Conservation (phyloP, 2,329 filamentous ascomycete genomes). For the Periconia sp. region DNA sequence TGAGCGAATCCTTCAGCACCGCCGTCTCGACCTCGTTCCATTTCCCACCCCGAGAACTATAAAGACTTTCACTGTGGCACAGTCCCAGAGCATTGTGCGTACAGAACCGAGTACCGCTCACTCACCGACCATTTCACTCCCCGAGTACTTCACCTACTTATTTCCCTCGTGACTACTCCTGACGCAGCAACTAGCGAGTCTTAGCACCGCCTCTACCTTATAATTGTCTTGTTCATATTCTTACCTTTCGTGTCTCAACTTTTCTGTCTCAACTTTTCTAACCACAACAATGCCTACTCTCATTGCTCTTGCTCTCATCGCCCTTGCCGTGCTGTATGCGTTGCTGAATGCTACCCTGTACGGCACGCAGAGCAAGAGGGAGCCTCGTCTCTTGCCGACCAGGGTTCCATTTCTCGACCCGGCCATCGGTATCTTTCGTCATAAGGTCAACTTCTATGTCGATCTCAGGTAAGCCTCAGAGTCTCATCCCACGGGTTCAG, state of each 20-base stretch:
- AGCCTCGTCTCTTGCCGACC: conserved; percentile 19
- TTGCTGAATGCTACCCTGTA: conserved; percentile 8
- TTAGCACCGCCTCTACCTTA: not conserved
- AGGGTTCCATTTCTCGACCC: conserved; percentile 24
- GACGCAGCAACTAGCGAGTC: not conserved
- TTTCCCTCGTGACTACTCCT: too few relatives aligned
- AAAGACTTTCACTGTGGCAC: too few relatives aligned
- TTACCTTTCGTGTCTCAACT: not conserved
- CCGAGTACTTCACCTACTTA: too few relatives aligned
- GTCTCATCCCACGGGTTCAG: too few relatives aligned
- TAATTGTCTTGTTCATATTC: not conserved
- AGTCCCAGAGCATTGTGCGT: too few relatives aligned
- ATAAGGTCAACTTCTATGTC: conserved; percentile 20
- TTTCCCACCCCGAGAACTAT: too few relatives aligned
- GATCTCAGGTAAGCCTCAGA: conserved; percentile 12
- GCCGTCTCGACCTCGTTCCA: too few relatives aligned
- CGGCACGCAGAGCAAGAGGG: conserved; percentile 20
- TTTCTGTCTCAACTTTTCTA: not conserved
- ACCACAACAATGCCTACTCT: not conserved
- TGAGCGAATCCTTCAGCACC: too few relatives aligned
- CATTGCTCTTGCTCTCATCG: not conserved
- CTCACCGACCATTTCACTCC: too few relatives aligned
- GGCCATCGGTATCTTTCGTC: conserved; percentile 18
- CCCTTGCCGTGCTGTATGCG: conserved; percentile 8
- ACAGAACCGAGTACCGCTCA: too few relatives aligned